These are phyloP conservation scores for Cucurbita maxima DNA, from an alignment of 306 rosid species.

Conservation along the genomic window DNA sequence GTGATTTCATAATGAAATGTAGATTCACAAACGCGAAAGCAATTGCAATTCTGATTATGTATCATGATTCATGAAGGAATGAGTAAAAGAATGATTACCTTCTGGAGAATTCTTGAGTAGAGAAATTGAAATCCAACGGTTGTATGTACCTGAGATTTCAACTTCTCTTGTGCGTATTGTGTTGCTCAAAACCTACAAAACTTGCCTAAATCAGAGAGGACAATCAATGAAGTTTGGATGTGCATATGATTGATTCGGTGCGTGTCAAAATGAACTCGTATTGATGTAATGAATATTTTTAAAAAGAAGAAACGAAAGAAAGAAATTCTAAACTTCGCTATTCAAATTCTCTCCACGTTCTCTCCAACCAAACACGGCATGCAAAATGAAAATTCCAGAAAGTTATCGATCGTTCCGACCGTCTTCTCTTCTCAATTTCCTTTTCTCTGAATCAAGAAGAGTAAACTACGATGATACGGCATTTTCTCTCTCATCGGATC, in stretches of 20 bases:
- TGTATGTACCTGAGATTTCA: neutral
- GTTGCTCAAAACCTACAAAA: neutral
- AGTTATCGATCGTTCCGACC: constrained; percentile 2
- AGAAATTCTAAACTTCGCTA: constrained; percentile 15
- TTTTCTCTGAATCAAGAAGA: constrained; percentile 8
- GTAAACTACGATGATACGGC: constrained; percentile 12
- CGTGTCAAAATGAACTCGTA: neutral
- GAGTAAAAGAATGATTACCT: neutral
- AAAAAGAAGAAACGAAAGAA: neutral
- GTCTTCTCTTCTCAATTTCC: neutral
- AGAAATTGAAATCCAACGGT: neutral
- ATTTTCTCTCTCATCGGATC: constrained; percentile 28
- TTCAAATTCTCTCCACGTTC: constrained; percentile 19
- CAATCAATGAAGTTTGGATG: neutral
- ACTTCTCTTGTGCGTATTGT: neutral
- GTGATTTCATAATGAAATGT: neutral
- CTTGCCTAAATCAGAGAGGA: neutral
- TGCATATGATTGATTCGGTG: neutral
- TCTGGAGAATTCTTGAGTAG: neutral
- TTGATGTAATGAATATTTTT: neutral
- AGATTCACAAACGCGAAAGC: neutral
- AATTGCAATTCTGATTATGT: neutral
- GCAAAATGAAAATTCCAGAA: constrained; percentile 17
- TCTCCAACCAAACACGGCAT: constrained; percentile 26
- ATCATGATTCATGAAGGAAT: neutral